phyloP scores from a whole-genome alignment of 371 early-diverging fungal species.

The Mucor plumbeus region DNA sequence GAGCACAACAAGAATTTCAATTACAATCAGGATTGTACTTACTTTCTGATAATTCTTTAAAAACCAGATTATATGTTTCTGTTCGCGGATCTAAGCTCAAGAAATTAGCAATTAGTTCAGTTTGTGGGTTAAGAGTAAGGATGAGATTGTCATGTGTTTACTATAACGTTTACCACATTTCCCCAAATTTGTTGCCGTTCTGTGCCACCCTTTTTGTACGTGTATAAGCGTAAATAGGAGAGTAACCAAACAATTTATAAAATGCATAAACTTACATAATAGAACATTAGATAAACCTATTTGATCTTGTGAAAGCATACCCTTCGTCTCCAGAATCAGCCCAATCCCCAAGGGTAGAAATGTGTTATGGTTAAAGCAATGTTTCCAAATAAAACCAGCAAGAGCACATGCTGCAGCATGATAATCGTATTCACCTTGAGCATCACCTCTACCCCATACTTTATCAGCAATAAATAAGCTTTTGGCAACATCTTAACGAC shows the following conservation, averaged over 20 bases:
- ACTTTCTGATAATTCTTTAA: conserved; percentile 55
- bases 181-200: conserved; percentile 58
- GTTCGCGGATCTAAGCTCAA: conserved; percentile 46
- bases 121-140: conserved; percentile 50
- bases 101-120: conserved; percentile 66
- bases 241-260: background rate
- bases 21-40: conserved; percentile 56
- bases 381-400: conserved; percentile 56
- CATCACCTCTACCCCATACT: conserved; percentile 62
- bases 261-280: conserved; percentile 37
- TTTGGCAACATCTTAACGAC: conserved; percentile 65
- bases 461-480: conserved; percentile 61
- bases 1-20: conserved; percentile 62
- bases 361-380: conserved; percentile 62
- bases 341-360: conserved; percentile 71
- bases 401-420: conserved; percentile 48
- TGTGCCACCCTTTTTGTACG: conserved; percentile 45
- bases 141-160: conserved; percentile 50
- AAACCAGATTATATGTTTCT: conserved; percentile 49
- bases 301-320: conserved; percentile 58
- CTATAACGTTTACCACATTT: conserved; percentile 54
- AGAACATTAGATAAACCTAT: conserved; percentile 65
- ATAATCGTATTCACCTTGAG: conserved; percentile 56
- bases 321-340: conserved; percentile 62
- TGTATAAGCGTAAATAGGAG: too few relatives aligned